Evolutionary conservation across 805 yeast genomes (phyloP), one percentile per base, ranked within the genome.

Genomic region (Candida dendrica): DNA sequence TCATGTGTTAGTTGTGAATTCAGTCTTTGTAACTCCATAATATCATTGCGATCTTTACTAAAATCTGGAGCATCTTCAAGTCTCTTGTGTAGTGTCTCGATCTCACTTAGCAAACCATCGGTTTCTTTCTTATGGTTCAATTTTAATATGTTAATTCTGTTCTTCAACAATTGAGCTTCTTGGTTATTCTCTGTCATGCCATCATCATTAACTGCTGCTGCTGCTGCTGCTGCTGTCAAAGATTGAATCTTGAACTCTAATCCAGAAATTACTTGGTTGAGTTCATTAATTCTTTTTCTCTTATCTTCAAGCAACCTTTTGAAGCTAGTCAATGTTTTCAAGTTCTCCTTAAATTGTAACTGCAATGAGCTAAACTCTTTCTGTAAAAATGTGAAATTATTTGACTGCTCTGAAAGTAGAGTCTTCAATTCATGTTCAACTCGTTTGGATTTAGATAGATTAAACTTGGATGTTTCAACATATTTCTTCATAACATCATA

Each of bases 161-260:
- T 50, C 42, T 47, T 56, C 41, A 50, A 32, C 9, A 53, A 42
- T 33, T 48, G 47, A 3, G 51, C 37, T 34, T 54, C 60, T n/a
- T 50, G 42, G 11, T 38, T 49, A 13, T 44, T 43, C n/a, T n/a
- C n/a, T n/a, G n/a, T n/a, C n/a, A n/a, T n/a, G n/a, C n/a, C n/a
- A n/a, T n/a, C 34, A 27, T 27, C n/a, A 27, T 11, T 27, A 27
- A 8, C 10, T 8, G 10, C 27, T 8, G 7, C 10, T 24, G 27
- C 10, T 18, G 15, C 32, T 27, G 26, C 10, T 42, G 27, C 14
- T 47, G 51, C 4, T 27, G 30, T 11, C 30, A 27, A 27, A 4
- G 13, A 11, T 9, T 42, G 47, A 1, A 51, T 17, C n/a, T 46
- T 46, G 3, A 49, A 16, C 30, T 53, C 51, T 17, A 54, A 34